These are phyloP conservation scores for Cryphonectria parasitica DNA, from an alignment of 2,329 filamentous ascomycete genomes.

Conservation along the genomic window DNA sequence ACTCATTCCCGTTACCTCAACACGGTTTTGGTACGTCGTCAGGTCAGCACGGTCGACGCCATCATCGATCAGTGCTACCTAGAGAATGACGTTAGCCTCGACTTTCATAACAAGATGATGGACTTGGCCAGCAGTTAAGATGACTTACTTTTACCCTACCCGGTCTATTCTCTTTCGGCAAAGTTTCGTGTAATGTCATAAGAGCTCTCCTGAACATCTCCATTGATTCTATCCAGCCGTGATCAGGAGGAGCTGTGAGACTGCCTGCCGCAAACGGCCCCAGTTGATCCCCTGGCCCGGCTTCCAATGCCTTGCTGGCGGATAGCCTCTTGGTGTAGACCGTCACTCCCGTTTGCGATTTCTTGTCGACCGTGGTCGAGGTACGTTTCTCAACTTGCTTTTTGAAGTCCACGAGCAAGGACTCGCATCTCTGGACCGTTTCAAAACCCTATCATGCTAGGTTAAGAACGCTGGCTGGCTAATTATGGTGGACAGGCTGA, in stretches of 20 bases:
- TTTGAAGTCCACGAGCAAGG: no score
- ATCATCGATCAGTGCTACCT: conserved; percentile 20
- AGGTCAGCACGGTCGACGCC: conserved; percentile 1
- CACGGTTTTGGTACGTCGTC: background rate
- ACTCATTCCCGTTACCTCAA: conserved; percentile 14
- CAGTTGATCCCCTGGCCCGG: background rate
- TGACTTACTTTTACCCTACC: conserved; percentile 1
- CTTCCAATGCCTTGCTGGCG: background rate
- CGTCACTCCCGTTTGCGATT: no score
- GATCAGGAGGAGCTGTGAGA: background rate
- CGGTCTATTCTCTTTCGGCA: background rate
- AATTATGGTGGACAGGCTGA: no score
- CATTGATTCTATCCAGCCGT: conserved; percentile 15
- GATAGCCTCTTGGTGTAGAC: background rate
- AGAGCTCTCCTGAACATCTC: conserved; percentile 9
- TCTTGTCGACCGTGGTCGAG: no score
- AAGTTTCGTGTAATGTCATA: background rate
- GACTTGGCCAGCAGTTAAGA: no score
- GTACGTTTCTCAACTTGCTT: no score
- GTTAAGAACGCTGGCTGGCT: no score
- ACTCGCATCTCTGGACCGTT: no score
- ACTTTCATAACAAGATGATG: no score
- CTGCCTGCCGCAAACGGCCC: background rate
- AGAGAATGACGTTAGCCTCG: no score
- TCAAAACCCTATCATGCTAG: no score